phyloP scores from a whole-genome alignment of 345 rosid genomes.

The Moricandia moricandioides region DNA sequence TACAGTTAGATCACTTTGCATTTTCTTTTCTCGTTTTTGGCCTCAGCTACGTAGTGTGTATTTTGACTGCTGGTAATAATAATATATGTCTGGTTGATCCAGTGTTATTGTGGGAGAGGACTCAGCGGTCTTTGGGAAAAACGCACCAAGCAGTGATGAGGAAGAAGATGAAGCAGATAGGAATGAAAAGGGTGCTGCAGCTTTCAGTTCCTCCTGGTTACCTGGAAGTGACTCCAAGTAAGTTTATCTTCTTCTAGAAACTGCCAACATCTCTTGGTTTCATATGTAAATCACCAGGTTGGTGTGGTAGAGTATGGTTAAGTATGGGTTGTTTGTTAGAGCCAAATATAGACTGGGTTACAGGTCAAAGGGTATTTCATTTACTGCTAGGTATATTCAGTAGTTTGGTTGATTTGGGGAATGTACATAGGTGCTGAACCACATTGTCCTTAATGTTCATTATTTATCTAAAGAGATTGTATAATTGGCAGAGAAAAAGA shows the following conservation, averaged over 20 bases:
- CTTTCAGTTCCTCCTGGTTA: conserved; percentile 84
- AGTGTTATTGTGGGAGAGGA: conserved; percentile 85
- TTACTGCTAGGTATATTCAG: background rate
- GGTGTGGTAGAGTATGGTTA: background rate
- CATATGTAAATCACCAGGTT: background rate
- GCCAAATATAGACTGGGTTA: background rate
- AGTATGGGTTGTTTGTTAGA: background rate
- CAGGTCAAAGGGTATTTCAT: background rate
- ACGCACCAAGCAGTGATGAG: conserved; percentile 47
- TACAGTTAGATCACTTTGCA: background rate
- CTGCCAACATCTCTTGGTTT: background rate
- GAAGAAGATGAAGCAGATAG: conserved; percentile 52
- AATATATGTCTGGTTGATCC: conserved; percentile 24
- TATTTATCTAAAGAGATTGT: background rate
- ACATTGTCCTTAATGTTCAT: background rate
- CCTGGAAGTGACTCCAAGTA: conserved; percentile 69
- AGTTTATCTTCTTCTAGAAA: conserved; percentile 19
- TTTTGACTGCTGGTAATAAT: conserved; percentile 1
- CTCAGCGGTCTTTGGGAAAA: conserved; percentile 55
- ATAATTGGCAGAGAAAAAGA: conserved; percentile 43
- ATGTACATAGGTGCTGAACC: background rate
- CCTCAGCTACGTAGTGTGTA: background rate
- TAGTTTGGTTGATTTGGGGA: background rate
- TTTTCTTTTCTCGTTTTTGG: background rate
- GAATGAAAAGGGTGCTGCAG: conserved; percentile 51